These are phyloP conservation scores for Coemansia asiatica DNA, from an alignment of 192 early-diverging fungal species.

Conservation along the genomic window DNA sequence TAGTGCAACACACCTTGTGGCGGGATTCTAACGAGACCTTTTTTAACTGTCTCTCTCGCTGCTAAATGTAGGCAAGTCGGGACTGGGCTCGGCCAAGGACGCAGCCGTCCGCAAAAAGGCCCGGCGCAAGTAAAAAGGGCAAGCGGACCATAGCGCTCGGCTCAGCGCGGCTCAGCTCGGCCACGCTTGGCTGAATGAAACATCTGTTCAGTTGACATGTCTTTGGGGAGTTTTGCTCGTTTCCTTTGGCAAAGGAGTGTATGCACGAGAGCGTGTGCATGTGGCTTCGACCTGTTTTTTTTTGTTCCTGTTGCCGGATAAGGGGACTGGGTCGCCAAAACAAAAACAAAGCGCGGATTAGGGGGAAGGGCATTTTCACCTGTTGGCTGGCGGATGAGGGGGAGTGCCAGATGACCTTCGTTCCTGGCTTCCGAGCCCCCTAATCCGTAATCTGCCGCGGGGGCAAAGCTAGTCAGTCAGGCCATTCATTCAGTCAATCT, in stretches of 20 bases:
- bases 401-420: background rate
- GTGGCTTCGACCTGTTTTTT: background rate
- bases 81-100: slow-evolving; percentile 14
- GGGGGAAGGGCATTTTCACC: too few species aligned
- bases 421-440: background rate
- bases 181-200: too few species aligned
- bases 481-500: too few species aligned
- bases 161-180: too few species aligned
- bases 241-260: background rate
- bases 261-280: background rate
- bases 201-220: too few species aligned
- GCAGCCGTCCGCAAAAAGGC: slow-evolving; percentile 20
- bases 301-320: slow-evolving; percentile 9
- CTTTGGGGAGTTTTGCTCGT: background rate
- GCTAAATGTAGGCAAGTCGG: slow-evolving; percentile 21
- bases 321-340: too few species aligned
- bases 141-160: too few species aligned
- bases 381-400: background rate
- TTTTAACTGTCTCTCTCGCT: background rate
- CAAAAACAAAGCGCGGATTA: slow-evolving; percentile 1
- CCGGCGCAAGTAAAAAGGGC: slow-evolving; percentile 13
- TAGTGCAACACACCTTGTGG: background rate
- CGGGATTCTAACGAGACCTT: background rate
- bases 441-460: background rate
- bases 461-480: background rate